Evolutionary conservation across 495 filamentous ascomycete species (phyloP).

Genomic region (Penicillium taxi): DNA sequence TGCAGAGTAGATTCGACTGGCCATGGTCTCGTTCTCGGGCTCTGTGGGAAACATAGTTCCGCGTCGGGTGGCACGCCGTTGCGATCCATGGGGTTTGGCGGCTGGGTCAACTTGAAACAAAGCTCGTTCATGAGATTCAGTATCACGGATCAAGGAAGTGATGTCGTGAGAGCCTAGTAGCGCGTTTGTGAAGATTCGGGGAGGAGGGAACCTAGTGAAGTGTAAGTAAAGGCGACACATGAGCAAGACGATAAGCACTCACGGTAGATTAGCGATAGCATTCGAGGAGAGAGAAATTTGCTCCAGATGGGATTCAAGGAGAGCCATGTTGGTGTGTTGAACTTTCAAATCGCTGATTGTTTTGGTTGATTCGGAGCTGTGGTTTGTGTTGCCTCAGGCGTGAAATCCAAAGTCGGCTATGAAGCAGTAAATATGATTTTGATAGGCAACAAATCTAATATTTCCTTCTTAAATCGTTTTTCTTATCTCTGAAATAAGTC

Average conservation of each 20-base stretch:
- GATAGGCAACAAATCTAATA: no score
- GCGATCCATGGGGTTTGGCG: constrained; percentile 30
- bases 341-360: background rate
- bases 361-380: background rate
- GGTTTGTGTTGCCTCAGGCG: no score
- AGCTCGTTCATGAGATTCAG: constrained; percentile 88
- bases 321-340: constrained; percentile 48
- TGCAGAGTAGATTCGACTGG: constrained; percentile 43
- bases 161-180: constrained; percentile 84
- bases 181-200: constrained; percentile 95
- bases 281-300: constrained; percentile 79
- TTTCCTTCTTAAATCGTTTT: no score
- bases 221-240: constrained; percentile 1
- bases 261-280: constrained; percentile 81
- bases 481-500: no score
- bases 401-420: no score
- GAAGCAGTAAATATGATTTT: no score
- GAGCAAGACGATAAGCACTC: constrained; percentile 21
- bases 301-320: constrained; percentile 78
- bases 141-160: constrained; percentile 88
- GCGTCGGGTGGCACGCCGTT: constrained; percentile 38
- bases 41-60: constrained; percentile 40
- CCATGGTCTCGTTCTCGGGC: constrained; percentile 36
- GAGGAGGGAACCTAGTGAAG: constrained; percentile 63
- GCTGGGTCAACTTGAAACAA: constrained; percentile 83